These are phyloP conservation scores for Colletotrichum sp. DNA, from an alignment of 2,329 filamentous ascomycete genomes.

Conservation along the genomic window DNA sequence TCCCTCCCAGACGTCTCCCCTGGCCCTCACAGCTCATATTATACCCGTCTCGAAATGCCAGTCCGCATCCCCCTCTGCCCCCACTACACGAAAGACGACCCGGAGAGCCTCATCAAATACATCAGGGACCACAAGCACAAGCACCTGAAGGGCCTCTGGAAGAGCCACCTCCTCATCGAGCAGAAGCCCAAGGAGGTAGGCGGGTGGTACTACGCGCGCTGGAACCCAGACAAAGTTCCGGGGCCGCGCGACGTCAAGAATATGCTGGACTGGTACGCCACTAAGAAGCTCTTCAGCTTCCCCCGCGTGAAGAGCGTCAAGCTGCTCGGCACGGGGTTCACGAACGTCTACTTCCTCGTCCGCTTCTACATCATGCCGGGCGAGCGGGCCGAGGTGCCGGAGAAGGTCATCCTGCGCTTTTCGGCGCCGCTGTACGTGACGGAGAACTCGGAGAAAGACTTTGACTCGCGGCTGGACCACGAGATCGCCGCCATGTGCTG, in stretches of 20 bases:
- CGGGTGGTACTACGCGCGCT: neutral
- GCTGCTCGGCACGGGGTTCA: neutral
- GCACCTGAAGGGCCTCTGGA: neutral
- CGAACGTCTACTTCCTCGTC: neutral
- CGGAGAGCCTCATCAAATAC: neutral
- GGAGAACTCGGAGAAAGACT: neutral
- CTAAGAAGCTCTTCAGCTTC: neutral
- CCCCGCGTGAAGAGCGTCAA: neutral
- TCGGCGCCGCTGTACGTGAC: conserved; percentile 5
- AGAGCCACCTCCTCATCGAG: neutral
- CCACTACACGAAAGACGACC: neutral
- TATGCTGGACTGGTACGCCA: neutral
- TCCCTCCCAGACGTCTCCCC: neutral
- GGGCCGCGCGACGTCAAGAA: neutral
- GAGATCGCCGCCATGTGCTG: conserved; percentile 22
- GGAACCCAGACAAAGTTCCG: neutral
- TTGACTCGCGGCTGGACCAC: neutral
- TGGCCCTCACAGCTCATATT: fast-evolving
- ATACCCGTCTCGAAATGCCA: neutral
- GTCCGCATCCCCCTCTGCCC: neutral
- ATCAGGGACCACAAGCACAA: neutral
- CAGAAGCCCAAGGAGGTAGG: neutral
- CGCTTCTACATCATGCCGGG: neutral
- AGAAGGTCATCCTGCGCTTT: conserved; percentile 7
- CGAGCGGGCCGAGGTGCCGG: neutral